These are phyloP conservation scores for Aspergillus pseudoviridinutans DNA, from an alignment of 2,329 filamentous ascomycete species.

Conservation along the genomic window DNA sequence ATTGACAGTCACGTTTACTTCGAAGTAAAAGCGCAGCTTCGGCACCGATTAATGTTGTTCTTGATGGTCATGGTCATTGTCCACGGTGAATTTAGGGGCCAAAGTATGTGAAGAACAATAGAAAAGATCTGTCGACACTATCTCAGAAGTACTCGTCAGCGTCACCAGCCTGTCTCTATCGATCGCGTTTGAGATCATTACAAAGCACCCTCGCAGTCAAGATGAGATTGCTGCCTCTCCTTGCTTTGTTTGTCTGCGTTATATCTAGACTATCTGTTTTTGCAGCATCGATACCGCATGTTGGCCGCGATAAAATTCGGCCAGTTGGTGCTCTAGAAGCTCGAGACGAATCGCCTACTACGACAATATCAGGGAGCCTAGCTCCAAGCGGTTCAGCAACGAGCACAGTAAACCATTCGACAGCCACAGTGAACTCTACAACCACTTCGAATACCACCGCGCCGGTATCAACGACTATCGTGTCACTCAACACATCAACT, in stretches of 20 bases:
- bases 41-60: background rate
- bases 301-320: constrained; percentile 4
- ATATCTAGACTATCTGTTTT: constrained; percentile 10
- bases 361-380: constrained; percentile 10
- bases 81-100: background rate
- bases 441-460: constrained; percentile 8
- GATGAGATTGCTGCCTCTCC: constrained; percentile 12
- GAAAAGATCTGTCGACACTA: background rate
- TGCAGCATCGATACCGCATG: constrained; percentile 9
- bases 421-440: constrained; percentile 10
- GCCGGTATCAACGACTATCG: constrained; percentile 19
- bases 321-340: constrained; percentile 2
- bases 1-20: constrained; percentile 13
- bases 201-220: background rate
- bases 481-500: constrained; percentile 21
- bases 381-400: constrained; percentile 1
- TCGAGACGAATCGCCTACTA: constrained; percentile 6
- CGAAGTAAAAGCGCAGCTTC: constrained; percentile 2
- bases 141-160: background rate
- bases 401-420: constrained; percentile 8
- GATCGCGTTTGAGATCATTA: background rate
- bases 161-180: background rate
- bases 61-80: background rate
- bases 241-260: constrained; percentile 12
- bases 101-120: constrained; percentile 9